These are phyloP conservation scores for Phytophthora uliginosa DNA, from an alignment of 352 stramenopile species.

Conservation along the genomic window DNA sequence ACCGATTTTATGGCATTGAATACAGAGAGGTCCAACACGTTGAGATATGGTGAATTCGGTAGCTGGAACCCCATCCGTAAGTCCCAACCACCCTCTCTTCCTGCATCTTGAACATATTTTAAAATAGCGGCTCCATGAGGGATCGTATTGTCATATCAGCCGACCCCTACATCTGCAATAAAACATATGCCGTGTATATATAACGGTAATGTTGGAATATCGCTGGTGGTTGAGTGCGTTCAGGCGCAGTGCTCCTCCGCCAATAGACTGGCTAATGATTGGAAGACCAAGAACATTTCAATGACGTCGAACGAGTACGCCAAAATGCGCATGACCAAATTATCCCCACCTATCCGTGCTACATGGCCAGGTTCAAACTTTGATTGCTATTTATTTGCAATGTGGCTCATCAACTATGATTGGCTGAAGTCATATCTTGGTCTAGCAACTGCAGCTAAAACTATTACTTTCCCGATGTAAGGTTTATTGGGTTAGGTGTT, in stretches of 20 bases:
- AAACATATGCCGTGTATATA: too few relatives aligned
- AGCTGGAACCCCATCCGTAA: conserved; percentile 2
- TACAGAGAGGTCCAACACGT: not conserved
- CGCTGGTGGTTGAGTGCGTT: not conserved
- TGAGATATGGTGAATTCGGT: not conserved
- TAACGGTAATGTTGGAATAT: not conserved
- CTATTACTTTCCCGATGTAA: too few relatives aligned
- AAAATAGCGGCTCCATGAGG: not conserved
- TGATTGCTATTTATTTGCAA: too few relatives aligned
- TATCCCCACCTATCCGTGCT: not conserved
- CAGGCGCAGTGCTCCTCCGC: not conserved
- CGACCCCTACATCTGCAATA: not conserved
- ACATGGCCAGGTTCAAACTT: not conserved
- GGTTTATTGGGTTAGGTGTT: too few relatives aligned
- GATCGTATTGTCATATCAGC: not conserved
- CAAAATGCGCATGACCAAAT: not conserved
- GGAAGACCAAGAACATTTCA: not conserved
- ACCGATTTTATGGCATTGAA: conserved; percentile 3
- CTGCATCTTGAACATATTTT: not conserved
- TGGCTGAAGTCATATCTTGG: too few relatives aligned
- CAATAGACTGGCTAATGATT: not conserved
- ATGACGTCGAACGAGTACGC: not conserved
- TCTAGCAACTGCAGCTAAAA: too few relatives aligned
- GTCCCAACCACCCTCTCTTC: not conserved
- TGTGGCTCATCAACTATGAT: too few relatives aligned